These are phyloP conservation scores for Aspergillus indologenus DNA, from an alignment of 495 filamentous ascomycete genomes.

Conservation along the genomic window DNA sequence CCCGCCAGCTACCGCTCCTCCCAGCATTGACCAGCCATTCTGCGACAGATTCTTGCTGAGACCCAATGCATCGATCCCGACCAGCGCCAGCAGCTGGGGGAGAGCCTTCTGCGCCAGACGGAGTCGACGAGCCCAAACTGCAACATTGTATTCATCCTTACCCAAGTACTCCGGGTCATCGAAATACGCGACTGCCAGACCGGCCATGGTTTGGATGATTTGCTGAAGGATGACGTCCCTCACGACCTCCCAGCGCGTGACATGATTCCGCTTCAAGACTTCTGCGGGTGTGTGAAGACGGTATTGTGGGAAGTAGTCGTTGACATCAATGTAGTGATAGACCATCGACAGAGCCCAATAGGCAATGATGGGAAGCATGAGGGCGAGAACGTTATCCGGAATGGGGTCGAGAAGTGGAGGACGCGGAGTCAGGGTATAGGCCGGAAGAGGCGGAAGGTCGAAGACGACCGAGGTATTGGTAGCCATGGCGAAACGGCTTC, in stretches of 20 bases:
- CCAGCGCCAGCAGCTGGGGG: slow-evolving; percentile 51
- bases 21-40: slow-evolving; percentile 58
- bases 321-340: slow-evolving; percentile 80
- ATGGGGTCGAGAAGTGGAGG: slow-evolving; percentile 71
- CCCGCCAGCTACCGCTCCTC: slow-evolving; percentile 68
- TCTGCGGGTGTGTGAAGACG: slow-evolving; percentile 91
- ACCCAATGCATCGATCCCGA: slow-evolving; percentile 41
- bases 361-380: slow-evolving; percentile 73
- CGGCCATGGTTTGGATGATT: slow-evolving; percentile 72
- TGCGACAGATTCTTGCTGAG: slow-evolving; percentile 37
- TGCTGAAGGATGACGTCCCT: slow-evolving; percentile 88
- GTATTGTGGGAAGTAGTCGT: slow-evolving; percentile 81
- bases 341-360: slow-evolving; percentile 88
- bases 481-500: slow-evolving; percentile 25
- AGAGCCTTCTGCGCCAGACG: slow-evolving; percentile 66
- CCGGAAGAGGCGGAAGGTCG: slow-evolving; percentile 73
- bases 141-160: slow-evolving; percentile 77
- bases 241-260: slow-evolving; percentile 74
- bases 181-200: slow-evolving; percentile 56
- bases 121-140: slow-evolving; percentile 74
- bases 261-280: slow-evolving; percentile 80
- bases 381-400: slow-evolving; percentile 72
- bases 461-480: slow-evolving; percentile 40
- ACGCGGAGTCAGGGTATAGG: slow-evolving; percentile 63
- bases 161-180: slow-evolving; percentile 66